Base-by-base conservation (phyloP, 208 protist genomes). In the Acanthamoeba royreba region DNA sequence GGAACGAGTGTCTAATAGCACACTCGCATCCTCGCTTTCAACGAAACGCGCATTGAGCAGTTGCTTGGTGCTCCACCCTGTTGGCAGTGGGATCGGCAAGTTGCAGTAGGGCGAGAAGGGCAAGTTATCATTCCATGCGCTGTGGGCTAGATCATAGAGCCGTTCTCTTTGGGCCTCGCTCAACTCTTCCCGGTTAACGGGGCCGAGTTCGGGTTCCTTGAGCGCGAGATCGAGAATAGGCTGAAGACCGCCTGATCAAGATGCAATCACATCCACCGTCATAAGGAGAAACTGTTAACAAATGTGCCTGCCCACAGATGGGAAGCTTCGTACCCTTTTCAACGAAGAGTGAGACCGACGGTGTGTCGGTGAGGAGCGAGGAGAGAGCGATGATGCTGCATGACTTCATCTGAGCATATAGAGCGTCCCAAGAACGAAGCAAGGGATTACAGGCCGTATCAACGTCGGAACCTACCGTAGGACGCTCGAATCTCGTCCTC, bases 51-150 rank as follows among this genome's bases (percentile, higher is more conserved):
- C 17, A 31, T 83, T 53, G 31, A 38, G n/a, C 72, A 83, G 42
- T 52, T 90, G 83, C 0, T 1, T 11, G 31, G 7, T n/a, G 49
- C 63, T 3, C 87, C 87, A 92, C 5, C 15, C 19, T 4, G 87
- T 92, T 25, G 87, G 87, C 40, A 92, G 43, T 4, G 22, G 2
- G 7, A 92, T 92, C 17, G 87, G 87, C 43, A 92, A 33, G 28
- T 79, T 79, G 61, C 58, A 52, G 87, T 63, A 92, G 40, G 87
- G 87, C 53, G 58, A 92, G 45, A 81, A 79, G 25, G 87, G 87
- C 3, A 92, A 11, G n/a, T 19, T 47, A 15, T 77, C 87, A 33
- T 92, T 74, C 87, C 87, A 92, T 17, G 43, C 55, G 31, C 19
- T 79, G 11, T 40, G 43, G 7, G 61, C 42, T 25, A 79, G 49